Conservation (phyloP, 2,329 filamentous ascomycete species). For the Hypoxylon rubiginosum region DNA sequence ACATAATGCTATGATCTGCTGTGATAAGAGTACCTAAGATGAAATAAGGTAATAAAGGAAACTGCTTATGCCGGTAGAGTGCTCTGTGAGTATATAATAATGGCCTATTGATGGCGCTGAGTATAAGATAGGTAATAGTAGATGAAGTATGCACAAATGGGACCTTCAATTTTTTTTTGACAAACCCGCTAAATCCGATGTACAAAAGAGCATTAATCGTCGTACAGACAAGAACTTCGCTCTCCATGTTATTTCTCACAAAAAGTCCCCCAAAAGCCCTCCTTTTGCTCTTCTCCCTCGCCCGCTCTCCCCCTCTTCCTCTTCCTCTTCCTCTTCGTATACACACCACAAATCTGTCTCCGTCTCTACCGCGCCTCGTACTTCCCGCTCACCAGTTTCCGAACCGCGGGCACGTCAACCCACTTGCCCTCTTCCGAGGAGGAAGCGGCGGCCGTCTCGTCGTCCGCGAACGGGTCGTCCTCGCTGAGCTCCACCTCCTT, state of each 20-base stretch:
- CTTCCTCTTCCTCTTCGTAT: conserved; percentile 17
- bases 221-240: conserved; percentile 35
- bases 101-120: too few relatives aligned
- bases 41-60: too few relatives aligned
- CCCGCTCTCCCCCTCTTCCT: conserved; percentile 30
- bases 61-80: too few relatives aligned
- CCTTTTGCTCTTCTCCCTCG: background rate
- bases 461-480: conserved; percentile 80
- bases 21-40: background rate
- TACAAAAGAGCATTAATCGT: conserved; percentile 44
- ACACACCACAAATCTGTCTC: background rate
- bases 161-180: conserved; percentile 39
- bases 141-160: conserved; percentile 42
- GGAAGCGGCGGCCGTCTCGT: conserved; percentile 52
- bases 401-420: conserved; percentile 74
- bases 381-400: conserved; percentile 80
- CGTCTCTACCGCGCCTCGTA: conserved; percentile 69
- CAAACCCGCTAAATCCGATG: conserved; percentile 38
- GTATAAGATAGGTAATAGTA: background rate
- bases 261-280: background rate
- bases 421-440: conserved; percentile 64
- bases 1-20: background rate
- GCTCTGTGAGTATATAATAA: too few relatives aligned
- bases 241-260: conserved; percentile 18
- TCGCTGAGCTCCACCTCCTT: conserved; percentile 61